A percentile compares a stretch with the other conserved stretches of the same genome.
These are phyloP conservation scores for Debaryomyces udenii DNA, from an alignment of 1,139 yeast species.

Conservation along the genomic window DNA sequence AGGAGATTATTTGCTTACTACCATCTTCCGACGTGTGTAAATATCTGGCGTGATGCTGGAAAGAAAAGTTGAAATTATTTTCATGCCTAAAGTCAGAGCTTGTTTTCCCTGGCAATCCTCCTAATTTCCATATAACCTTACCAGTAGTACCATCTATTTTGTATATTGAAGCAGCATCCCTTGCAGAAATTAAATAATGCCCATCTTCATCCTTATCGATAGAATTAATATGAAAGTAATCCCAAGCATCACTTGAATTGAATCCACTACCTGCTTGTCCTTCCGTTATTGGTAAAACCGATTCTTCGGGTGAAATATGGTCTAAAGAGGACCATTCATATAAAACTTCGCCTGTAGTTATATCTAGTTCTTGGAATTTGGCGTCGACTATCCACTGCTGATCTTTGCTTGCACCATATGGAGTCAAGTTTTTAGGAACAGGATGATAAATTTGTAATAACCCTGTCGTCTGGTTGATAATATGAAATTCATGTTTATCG, in stretches of 20 bases:
- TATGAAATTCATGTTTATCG: conserved; percentile 40
- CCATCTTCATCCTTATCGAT: conserved; percentile 43
- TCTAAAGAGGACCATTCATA: conserved; percentile 44
- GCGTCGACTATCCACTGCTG: conserved; percentile 40
- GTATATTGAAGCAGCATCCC: conserved; percentile 38
- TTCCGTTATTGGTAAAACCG: conserved; percentile 27
- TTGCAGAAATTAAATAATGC: conserved; percentile 37
- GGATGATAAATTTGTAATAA: conserved; percentile 36
- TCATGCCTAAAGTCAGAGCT: conserved; percentile 23
- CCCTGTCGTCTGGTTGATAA: conserved; percentile 30
- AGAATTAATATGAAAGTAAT: conserved; percentile 45
- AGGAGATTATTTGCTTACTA: conserved; percentile 30
- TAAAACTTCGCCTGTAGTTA: conserved; percentile 36
- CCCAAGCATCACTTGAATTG: conserved; percentile 42
- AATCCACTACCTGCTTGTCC: conserved; percentile 36
- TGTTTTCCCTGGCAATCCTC: conserved; percentile 29
- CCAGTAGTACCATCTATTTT: conserved; percentile 40
- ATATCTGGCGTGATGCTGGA: conserved; percentile 43
- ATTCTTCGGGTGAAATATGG: conserved; percentile 36
- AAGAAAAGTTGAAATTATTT: conserved; percentile 30
- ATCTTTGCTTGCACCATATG: conserved; percentile 24
- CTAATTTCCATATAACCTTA: conserved; percentile 38
- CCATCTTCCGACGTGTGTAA: conserved; percentile 27
- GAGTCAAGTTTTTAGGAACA: conserved; percentile 27
- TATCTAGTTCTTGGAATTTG: conserved; percentile 37